Base-by-base conservation (phyloP, 257 asterid genomes). In the Gynochthodes officinalis region DNA sequence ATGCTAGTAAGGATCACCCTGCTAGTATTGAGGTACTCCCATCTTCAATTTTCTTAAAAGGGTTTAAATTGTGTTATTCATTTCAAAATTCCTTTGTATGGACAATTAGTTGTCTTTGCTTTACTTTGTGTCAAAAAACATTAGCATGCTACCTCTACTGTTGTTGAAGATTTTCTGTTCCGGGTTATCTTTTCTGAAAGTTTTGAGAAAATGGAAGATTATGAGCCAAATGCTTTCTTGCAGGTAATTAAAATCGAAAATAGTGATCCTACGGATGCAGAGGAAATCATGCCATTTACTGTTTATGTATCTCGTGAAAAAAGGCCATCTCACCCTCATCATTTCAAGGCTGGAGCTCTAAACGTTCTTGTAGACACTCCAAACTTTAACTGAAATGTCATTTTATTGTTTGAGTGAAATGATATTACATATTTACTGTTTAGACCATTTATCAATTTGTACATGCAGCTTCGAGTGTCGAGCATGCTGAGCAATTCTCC, bases 341-440 rank as follows among this genome's bases (percentile, higher is more conserved):
- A 89, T 76, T 89, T 88, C 77, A 90, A 88, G 83, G 97, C 89
- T 27, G 97, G 97, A 71, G 90, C 96, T 5, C 78, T 90, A 64
- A 90, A 88, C 61, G 78, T 72, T 46, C 89, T 91, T 37, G 97
- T 90, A 83, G 16, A 48, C 44, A 30, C 61, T 52, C 25, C 28
- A 50, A 16, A 59, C n/a, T 19, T 61, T 6, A 33, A 18, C 15
- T 33, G 1, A 16, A 32, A 13, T 60, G 65, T 9, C 10, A 59
- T 28, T 30, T 21, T 21, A 53, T 48, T 48, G 3, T 48, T 48
- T 48, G 9, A 21, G 7, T 57, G n/a, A 28, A 25, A 14, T 12
- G 35, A 57, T 28, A 4, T 13, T 2, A 12, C 13, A 43, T 25
- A 23, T 28, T 66, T 18, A 68, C 19, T 0, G 18, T 32, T n/a